phyloP scores from a whole-genome alignment of 768 basidiomycete genomes.

The Pleurotus giganteus region DNA sequence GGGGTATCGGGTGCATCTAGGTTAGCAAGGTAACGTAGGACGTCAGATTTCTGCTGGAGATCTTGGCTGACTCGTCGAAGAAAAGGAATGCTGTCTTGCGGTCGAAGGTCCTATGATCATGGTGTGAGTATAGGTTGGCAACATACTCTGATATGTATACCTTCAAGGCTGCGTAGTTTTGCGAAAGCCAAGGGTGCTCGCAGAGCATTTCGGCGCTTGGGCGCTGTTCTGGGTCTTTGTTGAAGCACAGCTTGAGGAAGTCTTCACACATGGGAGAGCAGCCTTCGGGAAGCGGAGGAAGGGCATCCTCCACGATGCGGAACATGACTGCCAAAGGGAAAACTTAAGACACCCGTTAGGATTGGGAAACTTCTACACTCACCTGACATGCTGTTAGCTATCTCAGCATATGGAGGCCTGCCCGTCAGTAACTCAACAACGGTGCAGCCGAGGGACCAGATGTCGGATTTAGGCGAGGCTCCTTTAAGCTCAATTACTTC shows the following conservation, averaged over 20 bases:
- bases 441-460: slow-evolving; percentile 95
- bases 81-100: slow-evolving; percentile 95
- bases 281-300: slow-evolving; percentile 81
- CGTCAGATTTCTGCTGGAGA: slow-evolving; percentile 64
- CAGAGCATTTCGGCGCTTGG: slow-evolving; percentile 84
- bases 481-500: slow-evolving; percentile 96
- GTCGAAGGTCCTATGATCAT: slow-evolving; percentile 64
- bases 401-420: slow-evolving; percentile 86
- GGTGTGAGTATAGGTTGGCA: neutral
- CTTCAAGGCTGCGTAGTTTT: slow-evolving; percentile 75
- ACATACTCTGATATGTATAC: slow-evolving; percentile 36
- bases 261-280: slow-evolving; percentile 75
- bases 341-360: slow-evolving; percentile 7
- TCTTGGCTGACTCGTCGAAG: slow-evolving; percentile 88
- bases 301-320: slow-evolving; percentile 91
- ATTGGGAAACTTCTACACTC: slow-evolving; percentile 19
- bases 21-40: slow-evolving; percentile 49
- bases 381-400: slow-evolving; percentile 91
- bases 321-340: slow-evolving; percentile 75
- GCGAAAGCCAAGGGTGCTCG: slow-evolving; percentile 89
- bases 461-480: slow-evolving; percentile 89
- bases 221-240: slow-evolving; percentile 81
- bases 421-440: slow-evolving; percentile 93
- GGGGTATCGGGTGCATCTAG: slow-evolving; percentile 45
- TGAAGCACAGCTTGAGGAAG: slow-evolving; percentile 86